These are phyloP conservation scores for Cyberlindnera americana DNA, from an alignment of 805 yeast species.

Conservation along the genomic window DNA sequence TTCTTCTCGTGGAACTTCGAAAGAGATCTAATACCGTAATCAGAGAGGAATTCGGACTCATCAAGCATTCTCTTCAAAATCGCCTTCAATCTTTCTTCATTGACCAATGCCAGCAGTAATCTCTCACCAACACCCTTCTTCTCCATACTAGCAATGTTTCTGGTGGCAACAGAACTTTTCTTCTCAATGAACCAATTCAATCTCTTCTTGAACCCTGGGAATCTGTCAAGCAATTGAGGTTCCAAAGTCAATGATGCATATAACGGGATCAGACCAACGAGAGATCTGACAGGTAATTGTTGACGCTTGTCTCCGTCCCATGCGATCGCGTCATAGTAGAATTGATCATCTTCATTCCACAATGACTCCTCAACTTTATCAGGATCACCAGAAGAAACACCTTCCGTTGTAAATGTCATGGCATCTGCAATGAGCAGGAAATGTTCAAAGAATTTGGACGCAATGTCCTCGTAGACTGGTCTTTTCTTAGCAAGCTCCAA, in stretches of 20 bases:
- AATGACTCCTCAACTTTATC: slow-evolving; percentile 56
- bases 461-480: slow-evolving; percentile 87
- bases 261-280: slow-evolving; percentile 88
- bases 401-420: slow-evolving; percentile 59
- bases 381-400: slow-evolving; percentile 26
- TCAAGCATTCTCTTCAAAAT: slow-evolving; percentile 80
- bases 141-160: slow-evolving; percentile 84
- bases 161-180: slow-evolving; percentile 61
- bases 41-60: slow-evolving; percentile 80
- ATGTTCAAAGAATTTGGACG: slow-evolving; percentile 92
- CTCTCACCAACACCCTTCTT: slow-evolving; percentile 78
- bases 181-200: slow-evolving; percentile 80
- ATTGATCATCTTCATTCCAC: slow-evolving; percentile 88
- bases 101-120: slow-evolving; percentile 72
- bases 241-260: slow-evolving; percentile 88
- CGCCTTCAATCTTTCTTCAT: slow-evolving; percentile 71
- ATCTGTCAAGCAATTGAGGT: slow-evolving; percentile 71
- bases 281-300: slow-evolving; percentile 78
- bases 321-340: slow-evolving; percentile 85
- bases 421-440: slow-evolving; percentile 90
- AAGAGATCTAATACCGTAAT: slow-evolving; percentile 82
- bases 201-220: slow-evolving; percentile 80
- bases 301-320: slow-evolving; percentile 69
- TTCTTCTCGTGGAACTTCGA: slow-evolving; percentile 82
- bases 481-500: slow-evolving; percentile 83